Conservation (phyloP, 768 basidiomycete genomes). For the Naganishia onofrii region DNA sequence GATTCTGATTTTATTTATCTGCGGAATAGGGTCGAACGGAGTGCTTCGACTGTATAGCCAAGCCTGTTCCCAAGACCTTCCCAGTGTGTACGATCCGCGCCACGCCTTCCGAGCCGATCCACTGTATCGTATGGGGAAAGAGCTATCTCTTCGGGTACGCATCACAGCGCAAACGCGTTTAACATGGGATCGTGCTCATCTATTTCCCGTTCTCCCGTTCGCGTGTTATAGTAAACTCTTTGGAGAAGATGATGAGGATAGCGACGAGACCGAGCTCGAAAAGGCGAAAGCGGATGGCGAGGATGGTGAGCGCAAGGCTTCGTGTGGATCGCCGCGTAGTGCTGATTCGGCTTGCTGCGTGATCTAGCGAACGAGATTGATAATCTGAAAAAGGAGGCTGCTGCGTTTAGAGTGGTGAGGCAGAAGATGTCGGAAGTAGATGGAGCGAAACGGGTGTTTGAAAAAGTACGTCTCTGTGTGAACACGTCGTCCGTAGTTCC, state of each 20-base stretch:
- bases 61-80: constrained; percentile 87
- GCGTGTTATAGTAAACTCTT: constrained; percentile 71
- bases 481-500: not conserved
- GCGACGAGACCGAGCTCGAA: constrained; percentile 75
- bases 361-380: constrained; percentile 80
- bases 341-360: not conserved
- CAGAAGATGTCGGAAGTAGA: constrained; percentile 62
- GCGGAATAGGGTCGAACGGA: constrained; percentile 75
- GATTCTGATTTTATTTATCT: not conserved
- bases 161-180: not conserved
- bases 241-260: constrained; percentile 75
- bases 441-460: constrained; percentile 69
- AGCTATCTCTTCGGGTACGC: constrained; percentile 87
- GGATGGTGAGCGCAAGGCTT: constrained; percentile 32
- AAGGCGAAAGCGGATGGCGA: constrained; percentile 87
- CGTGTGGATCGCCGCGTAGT: not conserved
- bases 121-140: constrained; percentile 99
- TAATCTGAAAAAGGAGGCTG: constrained; percentile 80
- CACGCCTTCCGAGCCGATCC: constrained; percentile 93
- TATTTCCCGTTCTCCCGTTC: not conserved
- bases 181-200: not conserved
- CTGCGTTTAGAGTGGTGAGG: constrained; percentile 80
- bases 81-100: constrained; percentile 97
- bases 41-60: constrained; percentile 94
- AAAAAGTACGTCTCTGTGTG: constrained; percentile 63